Base-by-base conservation (phyloP, 1,139 yeast genomes). In the Debaryomyces udenii region DNA sequence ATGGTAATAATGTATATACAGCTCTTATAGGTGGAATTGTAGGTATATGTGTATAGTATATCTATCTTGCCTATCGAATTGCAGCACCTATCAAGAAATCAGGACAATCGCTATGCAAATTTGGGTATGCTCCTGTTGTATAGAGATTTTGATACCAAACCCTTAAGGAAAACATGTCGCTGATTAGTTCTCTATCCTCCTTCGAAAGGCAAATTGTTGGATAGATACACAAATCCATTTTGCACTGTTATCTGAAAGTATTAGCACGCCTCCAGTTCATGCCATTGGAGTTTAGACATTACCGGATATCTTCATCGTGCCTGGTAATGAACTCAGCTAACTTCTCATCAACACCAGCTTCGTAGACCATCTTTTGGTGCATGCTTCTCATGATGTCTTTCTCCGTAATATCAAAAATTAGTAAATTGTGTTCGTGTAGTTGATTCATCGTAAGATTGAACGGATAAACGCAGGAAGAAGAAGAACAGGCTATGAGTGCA, bases 311-410 rank as follows among this genome's bases (percentile, higher is more conserved):
- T 4, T 51, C 47, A 38, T 61, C 66, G 30, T 45, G 52, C 31
- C 49, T 49, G 6, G 57, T 49, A n/a, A 66, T 63, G 37, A 65
- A 66, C 26, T 49, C 48, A 13, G 68, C 66, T 16, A 66, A 51
- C 31, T 53, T 53, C 5, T 44, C 43, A 42, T 62, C 59, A 2
- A 65, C 61, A 3, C 51, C 52, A 1, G 61, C 63, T 9, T 50
- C 50, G 3, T 41, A 39, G 10, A 51, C 52, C 58, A 65, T 56
- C 40, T 62, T 57, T 10, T 38, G 37, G 35, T 49, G 49, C 65
- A 64, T 59, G 32, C 46, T 46, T 9, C 35, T 42, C 66, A 65
- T 61, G 22, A 65, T 54, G 26, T 64, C 65, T 9, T 40, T 40
- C 17, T 57, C 55, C 14, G 50, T 52, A 2, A 62, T 57, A 29